Evolutionary conservation across 768 basidiomycete species (phyloP), one percentile per base, ranked within the genome.

Genomic region (Termitomyces sp.): DNA sequence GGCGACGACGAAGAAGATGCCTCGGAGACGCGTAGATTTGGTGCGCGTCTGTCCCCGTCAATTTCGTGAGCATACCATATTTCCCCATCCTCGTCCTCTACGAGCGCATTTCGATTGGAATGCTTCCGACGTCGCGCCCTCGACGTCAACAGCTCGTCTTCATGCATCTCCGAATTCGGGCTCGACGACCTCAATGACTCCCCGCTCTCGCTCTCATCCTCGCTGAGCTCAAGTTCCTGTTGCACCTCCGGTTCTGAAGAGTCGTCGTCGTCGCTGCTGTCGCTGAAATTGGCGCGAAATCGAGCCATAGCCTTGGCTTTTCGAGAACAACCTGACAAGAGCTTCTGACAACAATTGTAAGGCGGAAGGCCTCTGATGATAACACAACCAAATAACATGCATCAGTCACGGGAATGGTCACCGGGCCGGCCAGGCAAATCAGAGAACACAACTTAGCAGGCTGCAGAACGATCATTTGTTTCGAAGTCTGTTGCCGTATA

Each of bases 211-310:
- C 73, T 75, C 13, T 76, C 74, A 3, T 79, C 77, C 42, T 68
- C 70, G 4, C 69, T 71, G 36, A 67, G 67, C 11, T 69, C 68
- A 16, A 60, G 15, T 57, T 66, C 52, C 38, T 65, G 40, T 36
- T 55, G 55, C 22, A 62, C 52, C 55, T 73, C 68, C 49, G 70
- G 57, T 40, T 71, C 70, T 62, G 73, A 57, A 59, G 73, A 67
- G 7, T 73, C 64, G 38, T 75, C 74, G 38, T 78, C 78, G 57
- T 81, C 82, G 69, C 84, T 81, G 69, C 84, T 84, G 70, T 86
- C 87, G 72, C 82, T 85, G 18, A 78, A 75, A 69, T 82, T 82
- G 35, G 88, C 89, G 60, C 83, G 81, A 76, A 90, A 91, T 56
- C 88, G 86, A 61, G 87, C 80, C 88, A 90, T 90, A 40, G 62